Evolutionary conservation across 192 early-diverging fungal species (phyloP), one percentile per base, ranked within the genome.

Genomic region (Mortierella claussenii): DNA sequence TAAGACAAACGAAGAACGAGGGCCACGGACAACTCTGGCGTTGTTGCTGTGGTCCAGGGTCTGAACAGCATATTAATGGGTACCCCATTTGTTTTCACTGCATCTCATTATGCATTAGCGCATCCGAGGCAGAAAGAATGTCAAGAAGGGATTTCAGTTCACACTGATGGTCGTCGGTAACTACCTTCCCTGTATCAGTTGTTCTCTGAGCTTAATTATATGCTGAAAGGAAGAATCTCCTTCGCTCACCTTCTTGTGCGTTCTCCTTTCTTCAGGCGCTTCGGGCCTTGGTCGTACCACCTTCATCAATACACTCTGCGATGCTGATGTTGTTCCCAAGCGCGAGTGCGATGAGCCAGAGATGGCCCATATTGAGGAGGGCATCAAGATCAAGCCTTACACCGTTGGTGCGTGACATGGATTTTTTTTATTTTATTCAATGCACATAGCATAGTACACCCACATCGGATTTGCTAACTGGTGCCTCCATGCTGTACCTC

Each of bases 221-320:
- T 48, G 46, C n/a, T n/a, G n/a, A n/a, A n/a, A n/a, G n/a, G n/a
- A n/a, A n/a, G n/a, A 11, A 21, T 11, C 17, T 20, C 47, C 23
- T 49, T 49, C 17, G 17, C 17, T 49, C 23, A 49, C 13, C 13
- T 49, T 15, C 9, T 21, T 40, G 21, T 1, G 1, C 31, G 20
- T 48, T 56, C 21, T 20, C 27, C 1, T 48, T 34, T 7, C 30
- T 45, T 21, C 52, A 94, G 94, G 95, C 59, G 90, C 93, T 28
- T 95, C 97, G 17, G 98, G 98, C 26, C 88, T 96, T 23, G 98
- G 98, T 15, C 96, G 97, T 55, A 95, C 96, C 40, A 99, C 98
- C n/a, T 98, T 99, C 84, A 91, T 98, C 48, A 99, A 99, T 86
- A 97, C 98, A 3, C 87, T 99, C 43, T 99, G 97, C 83, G 94